Conservation (phyloP, 225 moss, liverwort and hornwort species). For the Marchantia paleacea region DNA sequence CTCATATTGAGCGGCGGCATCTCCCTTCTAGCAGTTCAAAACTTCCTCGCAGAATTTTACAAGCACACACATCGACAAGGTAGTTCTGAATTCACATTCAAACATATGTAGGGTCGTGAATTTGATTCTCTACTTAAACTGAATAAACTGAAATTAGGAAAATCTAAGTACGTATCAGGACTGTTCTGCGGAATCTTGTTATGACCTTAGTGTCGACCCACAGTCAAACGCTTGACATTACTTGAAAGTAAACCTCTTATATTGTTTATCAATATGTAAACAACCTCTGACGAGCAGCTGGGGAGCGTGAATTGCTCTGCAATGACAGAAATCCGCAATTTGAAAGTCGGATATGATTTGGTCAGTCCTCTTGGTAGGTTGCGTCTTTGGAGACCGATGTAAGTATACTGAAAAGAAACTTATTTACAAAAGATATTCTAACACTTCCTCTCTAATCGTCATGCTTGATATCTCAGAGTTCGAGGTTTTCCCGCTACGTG, state of each 20-base stretch:
- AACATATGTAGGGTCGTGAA: neutral
- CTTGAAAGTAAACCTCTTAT: neutral
- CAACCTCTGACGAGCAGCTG: no score
- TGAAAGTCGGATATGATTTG: no score
- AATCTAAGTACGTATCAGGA: no score
- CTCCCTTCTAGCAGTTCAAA: conserved; percentile 69
- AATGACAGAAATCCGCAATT: no score
- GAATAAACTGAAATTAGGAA: neutral
- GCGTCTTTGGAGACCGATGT: neutral
- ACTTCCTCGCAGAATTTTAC: conserved; percentile 85
- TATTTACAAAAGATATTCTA: neutral
- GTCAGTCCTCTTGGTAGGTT: neutral
- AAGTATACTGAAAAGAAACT: neutral
- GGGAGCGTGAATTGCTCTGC: no score
- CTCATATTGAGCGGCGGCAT: conserved; percentile 84
- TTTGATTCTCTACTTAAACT: neutral
- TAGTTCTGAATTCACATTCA: neutral
- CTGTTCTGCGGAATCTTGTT: neutral
- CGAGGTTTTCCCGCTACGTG: conserved; percentile 69
- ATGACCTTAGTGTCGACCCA: neutral
- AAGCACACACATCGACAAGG: conserved; percentile 80
- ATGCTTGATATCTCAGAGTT: conserved; percentile 42
- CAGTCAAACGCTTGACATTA: neutral
- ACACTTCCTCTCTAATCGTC: neutral
- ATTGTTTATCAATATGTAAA: neutral